Evolutionary conservation across 2,329 filamentous ascomycete genomes (phyloP), one percentile per base, ranked within the genome.

Genomic region (Aureobasidium uvarum): DNA sequence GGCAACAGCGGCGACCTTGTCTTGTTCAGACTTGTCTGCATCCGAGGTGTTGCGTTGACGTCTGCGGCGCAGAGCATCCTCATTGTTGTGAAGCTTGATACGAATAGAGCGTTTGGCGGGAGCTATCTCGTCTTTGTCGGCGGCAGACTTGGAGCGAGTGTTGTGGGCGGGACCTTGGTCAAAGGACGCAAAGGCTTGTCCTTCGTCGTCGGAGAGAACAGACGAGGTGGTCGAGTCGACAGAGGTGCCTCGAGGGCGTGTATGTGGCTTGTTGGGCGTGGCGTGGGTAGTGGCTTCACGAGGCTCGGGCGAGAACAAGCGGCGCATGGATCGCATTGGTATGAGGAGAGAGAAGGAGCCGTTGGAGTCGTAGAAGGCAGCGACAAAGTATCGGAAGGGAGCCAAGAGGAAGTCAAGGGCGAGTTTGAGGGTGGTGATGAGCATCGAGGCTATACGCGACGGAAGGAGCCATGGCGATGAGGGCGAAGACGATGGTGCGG

Each of bases 301-400:
- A 4, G 58, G 58, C 23, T 51, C 45, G n/a, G 60, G 60, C 18
- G 48, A 52, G 48, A 63, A 63, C 25, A 63, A 39, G 28, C 60
- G 48, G 46, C 60, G 60, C 48, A 63, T 54, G 86, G 84, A 66
- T 73, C 85, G 84, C 50, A 95, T 78, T 66, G 91, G 92, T 56
- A 87, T 79, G 66, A 95, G 78, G n/a, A 91, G 86, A 62, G 91
- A 89, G 75, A 96, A 96, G 59, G 82, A 82, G 59, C 92, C 92
- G 66, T 90, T 80, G 52, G 92, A 87, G 73, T 96, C 88, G 78
- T 90, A 94, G 71, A 98, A 89, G 74, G 85, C 92, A 69, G 90
- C 89, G 67, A 93, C 86, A 65, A 96, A 78, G 77, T 94, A 97
- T 58, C 92, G 85, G 20, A 89, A 90, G 1, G 94, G 94, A 25